Conservation (phyloP, 2,329 filamentous ascomycete genomes). For the Cephalotrichum gorgonifer region DNA sequence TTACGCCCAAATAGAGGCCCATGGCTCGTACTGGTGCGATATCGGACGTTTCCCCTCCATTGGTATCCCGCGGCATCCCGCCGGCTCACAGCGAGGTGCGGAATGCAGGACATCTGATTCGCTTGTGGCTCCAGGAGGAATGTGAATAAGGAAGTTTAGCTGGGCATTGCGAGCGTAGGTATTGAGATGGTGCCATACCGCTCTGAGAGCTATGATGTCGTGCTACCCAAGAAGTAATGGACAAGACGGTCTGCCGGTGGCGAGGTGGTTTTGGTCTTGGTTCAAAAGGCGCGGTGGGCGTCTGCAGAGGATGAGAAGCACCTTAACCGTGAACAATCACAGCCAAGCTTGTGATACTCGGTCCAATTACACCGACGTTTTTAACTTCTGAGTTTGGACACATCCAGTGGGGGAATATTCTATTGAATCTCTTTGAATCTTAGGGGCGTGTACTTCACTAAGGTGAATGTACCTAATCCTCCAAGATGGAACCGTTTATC, state of each 20-base stretch:
- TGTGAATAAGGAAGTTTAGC: background rate
- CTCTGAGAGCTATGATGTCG: background rate
- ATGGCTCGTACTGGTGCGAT: background rate
- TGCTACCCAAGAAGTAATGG: background rate
- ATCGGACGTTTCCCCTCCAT: background rate
- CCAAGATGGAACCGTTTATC: background rate
- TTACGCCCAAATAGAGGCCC: background rate
- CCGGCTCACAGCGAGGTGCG: too few species aligned
- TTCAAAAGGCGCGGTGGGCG: background rate
- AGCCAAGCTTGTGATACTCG: background rate
- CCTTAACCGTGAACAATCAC: background rate
- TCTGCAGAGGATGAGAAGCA: background rate
- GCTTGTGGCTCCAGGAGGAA: background rate
- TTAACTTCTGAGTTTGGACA: background rate
- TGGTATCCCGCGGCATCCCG: background rate
- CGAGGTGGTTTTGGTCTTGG: background rate
- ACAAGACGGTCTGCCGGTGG: background rate
- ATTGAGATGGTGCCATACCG: background rate
- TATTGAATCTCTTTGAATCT: background rate
- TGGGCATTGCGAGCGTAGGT: background rate
- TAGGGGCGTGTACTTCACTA: constrained; percentile 8
- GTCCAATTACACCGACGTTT: background rate
- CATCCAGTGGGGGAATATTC: background rate
- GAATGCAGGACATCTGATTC: background rate
- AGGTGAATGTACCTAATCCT: constrained; percentile 10